phyloP scores from a whole-genome alignment of 495 filamentous ascomycete genomes.

The Letharia lupina region DNA sequence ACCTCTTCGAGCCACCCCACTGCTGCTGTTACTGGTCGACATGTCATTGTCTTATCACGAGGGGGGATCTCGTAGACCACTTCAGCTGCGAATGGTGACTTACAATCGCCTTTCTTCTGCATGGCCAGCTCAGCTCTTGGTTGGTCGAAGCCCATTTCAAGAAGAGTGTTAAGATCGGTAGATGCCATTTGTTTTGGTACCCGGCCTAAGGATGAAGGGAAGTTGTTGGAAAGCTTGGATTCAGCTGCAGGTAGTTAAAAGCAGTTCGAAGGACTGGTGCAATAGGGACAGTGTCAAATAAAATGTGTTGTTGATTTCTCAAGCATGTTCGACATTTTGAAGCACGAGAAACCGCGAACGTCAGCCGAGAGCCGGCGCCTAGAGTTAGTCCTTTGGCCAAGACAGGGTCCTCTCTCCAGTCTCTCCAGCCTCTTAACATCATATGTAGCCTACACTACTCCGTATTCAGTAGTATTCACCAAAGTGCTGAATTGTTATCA shows the following conservation, averaged over 20 bases:
- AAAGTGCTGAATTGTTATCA: not conserved
- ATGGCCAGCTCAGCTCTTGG: slow-evolving; percentile 72
- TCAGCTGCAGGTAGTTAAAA: not conserved
- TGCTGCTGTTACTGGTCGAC: slow-evolving; percentile 64
- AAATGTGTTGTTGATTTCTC: no score
- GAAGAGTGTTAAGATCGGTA: slow-evolving; percentile 67
- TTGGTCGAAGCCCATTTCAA: slow-evolving; percentile 93
- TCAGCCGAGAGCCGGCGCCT: not conserved
- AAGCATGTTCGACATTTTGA: not conserved
- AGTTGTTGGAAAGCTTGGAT: not conserved
- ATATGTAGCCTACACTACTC: not conserved
- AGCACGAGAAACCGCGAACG: not conserved
- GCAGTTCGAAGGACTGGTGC: not conserved
- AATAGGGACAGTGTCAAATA: not conserved
- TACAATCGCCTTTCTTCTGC: slow-evolving; percentile 66
- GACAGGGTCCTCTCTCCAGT: slow-evolving; percentile 1
- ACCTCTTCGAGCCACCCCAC: slow-evolving; percentile 91
- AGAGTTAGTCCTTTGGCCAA: not conserved
- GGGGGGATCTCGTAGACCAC: not conserved
- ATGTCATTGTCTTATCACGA: slow-evolving; percentile 17
- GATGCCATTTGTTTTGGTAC: slow-evolving; percentile 45
- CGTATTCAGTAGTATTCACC: not conserved
- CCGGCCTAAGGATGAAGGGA: not conserved
- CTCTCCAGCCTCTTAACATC: not conserved
- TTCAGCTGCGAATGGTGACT: slow-evolving; percentile 29